Percentiles rank a stretch among this genome's conserved stretches.
Conservation (phyloP, 2,329 filamentous ascomycete species). For the Calonectria ilicicola region DNA sequence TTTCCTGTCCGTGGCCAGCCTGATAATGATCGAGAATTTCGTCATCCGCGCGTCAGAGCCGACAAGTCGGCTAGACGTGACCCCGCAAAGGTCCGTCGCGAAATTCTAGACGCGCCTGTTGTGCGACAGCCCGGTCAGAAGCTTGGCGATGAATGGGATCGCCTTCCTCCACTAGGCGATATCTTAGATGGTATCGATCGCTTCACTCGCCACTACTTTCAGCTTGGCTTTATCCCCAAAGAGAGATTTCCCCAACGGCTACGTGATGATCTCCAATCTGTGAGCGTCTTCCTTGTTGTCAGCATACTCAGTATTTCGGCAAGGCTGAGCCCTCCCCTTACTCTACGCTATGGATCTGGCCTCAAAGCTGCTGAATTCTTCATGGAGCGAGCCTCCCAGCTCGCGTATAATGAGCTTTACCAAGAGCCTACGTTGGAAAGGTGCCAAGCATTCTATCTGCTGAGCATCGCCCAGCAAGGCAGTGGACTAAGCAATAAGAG, state of each 20-base stretch:
- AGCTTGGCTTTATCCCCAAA: slow-evolving; percentile 70
- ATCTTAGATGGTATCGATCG: slow-evolving; percentile 65
- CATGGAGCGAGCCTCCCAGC: slow-evolving; percentile 60
- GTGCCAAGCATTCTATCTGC: slow-evolving; percentile 69
- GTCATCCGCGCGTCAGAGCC: slow-evolving; percentile 64
- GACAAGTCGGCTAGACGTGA: slow-evolving; percentile 59
- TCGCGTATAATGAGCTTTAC: slow-evolving; percentile 65
- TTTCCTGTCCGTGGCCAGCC: slow-evolving; percentile 66
- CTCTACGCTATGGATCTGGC: slow-evolving; percentile 61
- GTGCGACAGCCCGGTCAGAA: slow-evolving; percentile 28
- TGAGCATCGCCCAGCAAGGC: slow-evolving; percentile 70
- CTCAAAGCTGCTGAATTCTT: slow-evolving; percentile 65
- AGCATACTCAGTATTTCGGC: slow-evolving; percentile 69
- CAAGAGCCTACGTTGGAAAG: slow-evolving; percentile 64
- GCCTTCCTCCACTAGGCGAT: slow-evolving; percentile 61
- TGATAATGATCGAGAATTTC: slow-evolving; percentile 67
- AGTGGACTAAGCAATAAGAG: slow-evolving; percentile 65
- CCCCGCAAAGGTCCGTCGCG: slow-evolving; percentile 50
- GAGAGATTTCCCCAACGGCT: slow-evolving; percentile 61
- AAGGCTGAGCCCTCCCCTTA: slow-evolving; percentile 63
- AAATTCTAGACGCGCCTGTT: slow-evolving; percentile 45
- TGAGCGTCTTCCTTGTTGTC: slow-evolving; percentile 66
- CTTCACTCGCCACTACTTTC: slow-evolving; percentile 68
- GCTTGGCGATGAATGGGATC: slow-evolving; percentile 59
- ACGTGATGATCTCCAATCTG: slow-evolving; percentile 58